Evolutionary conservation across 257 asterid genomes (phyloP), one percentile per base, ranked within the genome.

Genomic region (Buddleja alternifolia): DNA sequence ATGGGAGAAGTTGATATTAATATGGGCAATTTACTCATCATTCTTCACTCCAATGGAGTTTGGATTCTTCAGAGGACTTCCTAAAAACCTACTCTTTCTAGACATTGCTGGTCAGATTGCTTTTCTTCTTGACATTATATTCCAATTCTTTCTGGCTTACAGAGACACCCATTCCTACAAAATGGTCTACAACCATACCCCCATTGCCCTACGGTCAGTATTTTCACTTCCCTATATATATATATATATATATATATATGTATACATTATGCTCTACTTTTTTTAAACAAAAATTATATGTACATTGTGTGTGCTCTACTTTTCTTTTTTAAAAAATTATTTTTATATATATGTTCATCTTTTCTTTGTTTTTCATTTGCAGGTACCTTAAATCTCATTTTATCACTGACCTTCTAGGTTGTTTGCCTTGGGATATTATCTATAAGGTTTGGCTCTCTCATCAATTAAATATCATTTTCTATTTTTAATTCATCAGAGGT

Each of bases 11-110:
- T 85, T 88, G 72, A 88, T 88, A 71, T 82, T 88, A 20, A 10
- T 85, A 75, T 88, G 92, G 92, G 91, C 95, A 74, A 67, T 85
- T 40, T 88, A 88, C 67, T 88, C 95, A 12, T 81, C 92, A 12
- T 83, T 88, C 76, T 85, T 88, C 69, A 88, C 95, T 39, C 95
- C 92, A 7, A 56, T 88, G 86, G 95, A 88, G 87, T 88, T 88
- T 21, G 95, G 90, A 10, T 88, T 88, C 81, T 88, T 88, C 78
- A 67, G 88, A 50, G 95, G 95, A 74, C 78, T 88, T n/a, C 95
- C 90, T 2, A 46, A 72, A 70, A 81, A 84, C 42, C 90, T 88
- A 47, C 81, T 88, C 77, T 11, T 82, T 34, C 58, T 88, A 57
- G 95, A 88, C 82, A 81, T 85, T 57, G 85, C 81, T 23, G 95